Evolutionary conservation across 2,329 filamentous ascomycete species (phyloP).

Genomic region (Helotiales sp.): DNA sequence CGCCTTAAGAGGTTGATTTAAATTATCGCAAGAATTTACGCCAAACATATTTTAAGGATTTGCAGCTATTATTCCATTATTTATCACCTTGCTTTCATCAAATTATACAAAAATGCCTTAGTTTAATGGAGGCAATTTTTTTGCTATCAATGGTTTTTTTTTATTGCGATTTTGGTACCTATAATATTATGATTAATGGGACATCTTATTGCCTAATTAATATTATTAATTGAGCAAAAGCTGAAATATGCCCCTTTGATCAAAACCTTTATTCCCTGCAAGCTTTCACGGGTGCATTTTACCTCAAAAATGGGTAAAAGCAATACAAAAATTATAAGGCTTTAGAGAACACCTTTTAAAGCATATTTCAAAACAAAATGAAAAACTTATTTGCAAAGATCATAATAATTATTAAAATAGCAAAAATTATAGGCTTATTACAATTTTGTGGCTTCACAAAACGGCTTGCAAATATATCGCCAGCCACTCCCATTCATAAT

Average conservation of each 20-base stretch:
- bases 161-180: constrained; percentile 46
- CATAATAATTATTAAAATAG: constrained; percentile 40
- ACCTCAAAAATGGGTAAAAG: too few species aligned
- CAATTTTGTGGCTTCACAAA: constrained; percentile 47
- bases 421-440: constrained; percentile 45
- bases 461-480: constrained; percentile 45
- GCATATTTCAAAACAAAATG: constrained; percentile 41
- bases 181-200: constrained; percentile 49
- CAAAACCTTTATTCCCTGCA: constrained; percentile 47
- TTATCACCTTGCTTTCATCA: constrained; percentile 46
- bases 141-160: constrained; percentile 49
- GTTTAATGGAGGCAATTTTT: constrained; percentile 43
- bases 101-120: constrained; percentile 42
- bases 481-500: constrained; percentile 45
- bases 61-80: constrained; percentile 42
- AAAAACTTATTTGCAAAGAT: constrained; percentile 40
- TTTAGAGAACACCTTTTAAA: too few species aligned
- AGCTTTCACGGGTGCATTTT: constrained; percentile 44
- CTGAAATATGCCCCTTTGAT: constrained; percentile 48
- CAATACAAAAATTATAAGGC: too few species aligned
- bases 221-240: constrained; percentile 51
- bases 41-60: constrained; percentile 42
- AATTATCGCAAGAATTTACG: constrained; percentile 37
- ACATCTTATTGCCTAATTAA: constrained; percentile 46
- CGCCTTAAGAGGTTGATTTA: constrained; percentile 41